A percentile compares a stretch with the other conserved stretches of the same genome.
Evolutionary conservation across 495 filamentous ascomycete genomes (phyloP).

Genomic region (Eremomyces bilateralis): DNA sequence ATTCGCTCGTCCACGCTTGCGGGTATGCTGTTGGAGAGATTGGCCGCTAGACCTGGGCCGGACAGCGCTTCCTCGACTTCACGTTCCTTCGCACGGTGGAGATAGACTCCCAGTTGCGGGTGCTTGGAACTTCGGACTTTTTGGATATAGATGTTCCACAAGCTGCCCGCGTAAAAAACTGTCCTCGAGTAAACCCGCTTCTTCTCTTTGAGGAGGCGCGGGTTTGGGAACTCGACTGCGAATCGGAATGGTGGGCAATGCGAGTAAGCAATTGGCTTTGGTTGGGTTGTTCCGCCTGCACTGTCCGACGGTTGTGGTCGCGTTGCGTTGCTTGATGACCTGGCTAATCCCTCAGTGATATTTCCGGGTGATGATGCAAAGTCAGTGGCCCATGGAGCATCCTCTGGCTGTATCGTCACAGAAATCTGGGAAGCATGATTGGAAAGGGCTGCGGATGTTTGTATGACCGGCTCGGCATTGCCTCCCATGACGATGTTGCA

Average conservation of each 20-base stretch:
- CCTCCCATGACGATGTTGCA: slow-evolving; percentile 37
- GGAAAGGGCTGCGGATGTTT: slow-evolving; percentile 19
- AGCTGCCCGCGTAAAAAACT: slow-evolving; percentile 37
- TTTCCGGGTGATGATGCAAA: slow-evolving; percentile 21
- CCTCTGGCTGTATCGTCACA: slow-evolving; percentile 25
- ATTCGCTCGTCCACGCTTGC: slow-evolving; percentile 27
- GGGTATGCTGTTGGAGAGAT: neutral
- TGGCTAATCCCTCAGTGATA: too few species aligned
- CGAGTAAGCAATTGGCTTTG: slow-evolving; percentile 24
- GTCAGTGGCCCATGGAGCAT: slow-evolving; percentile 28
- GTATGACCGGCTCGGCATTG: slow-evolving; percentile 22
- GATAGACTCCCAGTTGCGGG: slow-evolving; percentile 35
- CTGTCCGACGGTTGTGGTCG: slow-evolving; percentile 13
- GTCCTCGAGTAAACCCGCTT: slow-evolving; percentile 37
- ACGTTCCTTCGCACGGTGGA: slow-evolving; percentile 36
- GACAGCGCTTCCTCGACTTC: slow-evolving; percentile 24
- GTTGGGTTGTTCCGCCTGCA: slow-evolving; percentile 12
- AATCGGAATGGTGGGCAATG: slow-evolving; percentile 38
- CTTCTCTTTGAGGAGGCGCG: slow-evolving; percentile 33
- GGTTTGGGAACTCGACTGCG: slow-evolving; percentile 34
- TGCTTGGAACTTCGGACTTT: slow-evolving; percentile 31
- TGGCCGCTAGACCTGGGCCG: slow-evolving; percentile 8
- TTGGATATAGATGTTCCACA: slow-evolving; percentile 43
- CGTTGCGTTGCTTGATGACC: too few species aligned
- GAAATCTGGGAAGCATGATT: slow-evolving; percentile 22